Conservation (phyloP, 2,329 filamentous ascomycete genomes). For the Rhytidhysteron rufulum region DNA sequence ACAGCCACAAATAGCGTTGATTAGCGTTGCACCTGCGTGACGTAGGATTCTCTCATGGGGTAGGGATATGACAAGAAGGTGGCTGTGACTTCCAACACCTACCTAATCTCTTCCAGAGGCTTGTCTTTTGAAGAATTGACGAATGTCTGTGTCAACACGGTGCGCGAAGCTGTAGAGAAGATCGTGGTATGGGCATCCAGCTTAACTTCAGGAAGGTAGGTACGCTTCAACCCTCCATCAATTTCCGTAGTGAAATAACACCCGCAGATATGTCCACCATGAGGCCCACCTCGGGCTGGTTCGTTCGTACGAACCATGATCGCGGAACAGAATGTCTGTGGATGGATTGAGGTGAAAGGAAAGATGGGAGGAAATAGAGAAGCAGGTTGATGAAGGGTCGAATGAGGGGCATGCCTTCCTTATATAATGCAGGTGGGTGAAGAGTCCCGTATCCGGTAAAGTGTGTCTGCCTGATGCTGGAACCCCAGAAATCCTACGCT, state of each 20-base stretch:
- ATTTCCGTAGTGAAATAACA: conserved; percentile 13
- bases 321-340: background rate
- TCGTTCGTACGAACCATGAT: conserved; percentile 1
- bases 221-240: conserved; percentile 4
- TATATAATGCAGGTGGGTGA: background rate
- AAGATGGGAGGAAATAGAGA: background rate
- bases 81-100: conserved; percentile 1
- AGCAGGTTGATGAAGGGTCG: background rate
- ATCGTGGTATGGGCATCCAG: conserved; percentile 57
- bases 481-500: background rate
- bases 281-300: background rate
- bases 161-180: conserved; percentile 48
- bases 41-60: too few species aligned
- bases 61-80: background rate
- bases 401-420: background rate
- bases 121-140: conserved; percentile 48
- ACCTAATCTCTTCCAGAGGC: conserved; percentile 48
- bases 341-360: background rate
- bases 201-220: conserved; percentile 53
- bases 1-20: too few species aligned
- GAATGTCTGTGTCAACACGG: conserved; percentile 56
- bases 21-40: too few species aligned
- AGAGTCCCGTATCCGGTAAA: background rate
- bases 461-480: background rate
- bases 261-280: conserved; percentile 12